A percentile compares a stretch with the other conserved stretches of the same genome.
phyloP scores from a whole-genome alignment of 2,329 filamentous ascomycete genomes.

The Didymella segeticola region DNA sequence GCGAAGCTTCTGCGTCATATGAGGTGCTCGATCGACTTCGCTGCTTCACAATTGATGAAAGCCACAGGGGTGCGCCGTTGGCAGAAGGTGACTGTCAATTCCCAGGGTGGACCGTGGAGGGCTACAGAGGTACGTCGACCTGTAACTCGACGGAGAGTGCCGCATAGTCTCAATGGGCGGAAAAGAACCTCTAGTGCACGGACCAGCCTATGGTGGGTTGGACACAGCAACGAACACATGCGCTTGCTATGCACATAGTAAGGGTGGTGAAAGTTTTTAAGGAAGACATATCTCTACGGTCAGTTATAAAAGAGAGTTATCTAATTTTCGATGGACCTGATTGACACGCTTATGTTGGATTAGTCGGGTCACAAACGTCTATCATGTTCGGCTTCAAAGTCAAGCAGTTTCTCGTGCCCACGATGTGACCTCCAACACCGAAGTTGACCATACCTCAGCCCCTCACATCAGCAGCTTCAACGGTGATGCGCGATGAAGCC shows the following conservation, averaged over 20 bases:
- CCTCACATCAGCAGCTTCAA: constrained; percentile 5
- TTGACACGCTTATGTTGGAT: too few species aligned
- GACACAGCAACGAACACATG: too few species aligned
- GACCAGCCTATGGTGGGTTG: not conserved
- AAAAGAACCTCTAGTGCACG: not conserved
- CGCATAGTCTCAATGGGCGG: not conserved
- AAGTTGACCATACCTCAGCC: not conserved
- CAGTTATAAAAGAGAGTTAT: too few species aligned
- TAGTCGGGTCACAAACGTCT: too few species aligned
- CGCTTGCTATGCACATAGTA: too few species aligned
- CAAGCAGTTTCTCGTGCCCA: not conserved
- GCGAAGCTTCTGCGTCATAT: not conserved
- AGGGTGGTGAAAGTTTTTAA: too few species aligned
- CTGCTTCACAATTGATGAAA: not conserved
- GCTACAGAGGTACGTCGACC: not conserved
- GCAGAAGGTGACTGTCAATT: not conserved
- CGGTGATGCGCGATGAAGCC: not conserved
- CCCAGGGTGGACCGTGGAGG: not conserved
- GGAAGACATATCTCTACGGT: too few species aligned
- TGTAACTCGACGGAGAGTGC: not conserved
- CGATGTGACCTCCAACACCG: not conserved
- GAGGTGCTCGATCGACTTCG: not conserved
- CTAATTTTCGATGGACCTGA: too few species aligned
- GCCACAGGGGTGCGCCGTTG: not conserved
- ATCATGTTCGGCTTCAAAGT: too few species aligned